phyloP scores from a whole-genome alignment of 331 rosid genomes.

The Cydonia oblonga region DNA sequence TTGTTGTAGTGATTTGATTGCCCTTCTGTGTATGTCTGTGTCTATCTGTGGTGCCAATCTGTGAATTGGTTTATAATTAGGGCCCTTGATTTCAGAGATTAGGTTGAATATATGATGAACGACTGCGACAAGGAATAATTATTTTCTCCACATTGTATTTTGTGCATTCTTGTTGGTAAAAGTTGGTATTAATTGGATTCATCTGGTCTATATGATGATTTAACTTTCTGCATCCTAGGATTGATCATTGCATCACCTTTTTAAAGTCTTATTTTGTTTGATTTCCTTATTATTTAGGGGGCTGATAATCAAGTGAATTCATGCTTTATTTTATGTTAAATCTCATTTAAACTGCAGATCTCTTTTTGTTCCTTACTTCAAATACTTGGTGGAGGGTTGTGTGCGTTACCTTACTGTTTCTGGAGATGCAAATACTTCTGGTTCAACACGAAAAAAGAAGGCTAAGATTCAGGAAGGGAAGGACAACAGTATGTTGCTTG shows the following conservation, averaged over 20 bases:
- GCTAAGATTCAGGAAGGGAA: constrained; percentile 47
- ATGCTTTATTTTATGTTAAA: background rate
- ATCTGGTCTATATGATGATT: background rate
- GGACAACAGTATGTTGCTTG: constrained; percentile 22
- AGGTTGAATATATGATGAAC: background rate
- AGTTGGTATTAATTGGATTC: background rate
- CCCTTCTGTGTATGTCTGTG: background rate
- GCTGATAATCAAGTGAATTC: background rate
- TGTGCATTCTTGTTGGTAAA: background rate
- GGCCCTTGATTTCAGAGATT: background rate
- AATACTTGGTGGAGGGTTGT: constrained; percentile 65
- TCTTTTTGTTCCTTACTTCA: constrained; percentile 88
- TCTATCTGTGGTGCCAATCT: background rate
- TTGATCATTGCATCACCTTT: background rate
- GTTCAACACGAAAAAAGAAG: constrained; percentile 46
- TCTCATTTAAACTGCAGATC: constrained; percentile 41
- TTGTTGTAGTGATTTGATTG: background rate
- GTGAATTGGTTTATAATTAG: background rate
- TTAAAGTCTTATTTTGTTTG: background rate
- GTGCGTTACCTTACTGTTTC: constrained; percentile 44
- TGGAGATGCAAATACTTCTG: constrained; percentile 33
- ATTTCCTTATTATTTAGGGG: background rate
- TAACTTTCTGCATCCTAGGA: background rate
- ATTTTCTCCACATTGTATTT: background rate
- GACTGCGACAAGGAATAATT: background rate